Conservation (phyloP, 352 stramenopile genomes). For the Phytophthora ramorum region DNA sequence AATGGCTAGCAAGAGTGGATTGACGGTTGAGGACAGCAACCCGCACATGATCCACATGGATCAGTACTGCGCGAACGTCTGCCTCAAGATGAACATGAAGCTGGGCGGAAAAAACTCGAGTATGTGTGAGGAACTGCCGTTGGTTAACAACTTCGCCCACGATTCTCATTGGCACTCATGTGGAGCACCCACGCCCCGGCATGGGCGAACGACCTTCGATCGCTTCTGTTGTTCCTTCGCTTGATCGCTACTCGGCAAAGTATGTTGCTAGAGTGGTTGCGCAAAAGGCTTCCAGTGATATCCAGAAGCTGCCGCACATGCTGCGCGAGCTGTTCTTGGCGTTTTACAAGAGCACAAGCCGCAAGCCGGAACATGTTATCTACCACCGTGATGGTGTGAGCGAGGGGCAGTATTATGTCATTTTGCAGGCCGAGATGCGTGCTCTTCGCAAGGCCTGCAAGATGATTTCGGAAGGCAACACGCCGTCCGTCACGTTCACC, state of each 20-base stretch:
- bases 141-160: no score
- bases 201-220: no score
- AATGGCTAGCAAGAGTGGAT: no score
- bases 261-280: conserved; percentile 69
- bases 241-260: conserved; percentile 68
- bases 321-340: conserved; percentile 76
- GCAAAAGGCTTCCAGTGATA: conserved; percentile 59
- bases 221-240: neutral
- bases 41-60: no score
- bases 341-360: conserved; percentile 76
- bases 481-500: no score
- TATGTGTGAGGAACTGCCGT: no score
- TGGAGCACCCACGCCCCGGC: no score
- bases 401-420: conserved; percentile 83
- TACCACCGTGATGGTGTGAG: conserved; percentile 53
- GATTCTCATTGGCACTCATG: no score
- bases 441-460: conserved; percentile 74
- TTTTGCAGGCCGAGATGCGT: conserved; percentile 82
- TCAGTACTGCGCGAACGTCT: no score
- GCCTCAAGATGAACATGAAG: no score
- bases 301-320: conserved; percentile 66
- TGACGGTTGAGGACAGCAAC: no score
- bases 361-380: conserved; percentile 81
- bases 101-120: no score
- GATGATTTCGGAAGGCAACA: conserved; percentile 42